Evolutionary conservation across 2,329 filamentous ascomycete species (phyloP), one percentile per base, ranked within the genome.

Genomic region (Monosporascus cannonballus): DNA sequence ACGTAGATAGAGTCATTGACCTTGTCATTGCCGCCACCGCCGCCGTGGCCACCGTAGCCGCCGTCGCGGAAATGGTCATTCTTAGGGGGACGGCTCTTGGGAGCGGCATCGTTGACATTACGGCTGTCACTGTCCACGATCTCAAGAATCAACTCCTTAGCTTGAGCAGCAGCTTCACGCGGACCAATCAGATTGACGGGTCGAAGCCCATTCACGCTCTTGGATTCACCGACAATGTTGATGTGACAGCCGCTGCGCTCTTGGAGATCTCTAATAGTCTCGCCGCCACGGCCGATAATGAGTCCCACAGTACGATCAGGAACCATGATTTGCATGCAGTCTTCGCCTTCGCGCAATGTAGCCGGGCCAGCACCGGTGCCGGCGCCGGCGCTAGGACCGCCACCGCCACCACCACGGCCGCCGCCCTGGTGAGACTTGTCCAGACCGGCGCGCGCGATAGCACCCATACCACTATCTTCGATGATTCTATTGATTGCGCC

Each of bases 191-290:
- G 78, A 67, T 96, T 96, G 57, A 96, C 90, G 27, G 92, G 91
- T 49, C 91, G 85, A 56, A 96, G 77, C 45, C 91, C 91, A 66
- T 95, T 95, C 60, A 96, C 82, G 66, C 90, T 96, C 78, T 96
- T 95, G 60, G 90, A 90, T 73, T 96, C 91, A 63, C 89, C 89
- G 41, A 96, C 89, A 64, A 96, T 96, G 70, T 96, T 96, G 69
- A 96, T 90, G 69, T 96, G 92, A 69, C 91, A 96, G n/a, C 89
- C 89, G 63, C 89, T 94, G 56, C 89, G 81, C 69, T 96, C 91
- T 72, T 96, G 92, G 24, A 96, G 77, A 67, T 96, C 91, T 65
- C 90, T 86, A 64, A 96, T 96, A 1, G 91, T 96, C 73, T 96
- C 91, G 54, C 91, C 91, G 41, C 90, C 90, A 60, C 91, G 87